Base-by-base conservation (phyloP, 2,329 filamentous ascomycete genomes). In the Penicillium griseofulvum region DNA sequence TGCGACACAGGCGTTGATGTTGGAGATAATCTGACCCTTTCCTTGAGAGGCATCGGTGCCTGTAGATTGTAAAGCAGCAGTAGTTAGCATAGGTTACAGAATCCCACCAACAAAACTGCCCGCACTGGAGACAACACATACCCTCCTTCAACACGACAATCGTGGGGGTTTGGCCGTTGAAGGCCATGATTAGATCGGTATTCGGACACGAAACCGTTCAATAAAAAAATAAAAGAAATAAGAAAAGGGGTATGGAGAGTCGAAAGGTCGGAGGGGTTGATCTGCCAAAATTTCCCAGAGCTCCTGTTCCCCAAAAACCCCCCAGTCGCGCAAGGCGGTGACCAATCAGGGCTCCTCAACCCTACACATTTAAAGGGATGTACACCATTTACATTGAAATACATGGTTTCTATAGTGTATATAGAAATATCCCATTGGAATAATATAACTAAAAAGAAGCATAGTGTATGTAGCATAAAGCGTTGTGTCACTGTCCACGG, bases 71-170 rank as follows among this genome's bases (percentile, higher is more conserved):
- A 53, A 60, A 51, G 54, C 50, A 59, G 52, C 50, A 63, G 58
- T 60, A 49, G 57, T 68, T 65, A 74, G 65, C 64, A 56, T 62
- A 45, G 42, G 38, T 55, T 29, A 46, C 48, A 49, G 33, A 58
- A 62, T 58, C 58, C 54, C 65, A 65, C 62, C 49, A 60, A 59
- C 51, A 59, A 50, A 55, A 56, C 43, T 51, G 55, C 53, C 51
- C 52, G 51, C 52, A 52, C 50, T 53, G 62, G 63, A 62, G 68
- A 50, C 48, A 62, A 61, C 56, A 82, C 87, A 74, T 74, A 95
- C 92, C 92, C 83, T 97, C 93, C 81, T 94, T 95, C 73, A 97
- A 86, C 81, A 97, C 92, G 78, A 97, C 91, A 76, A 97, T 97
- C 68, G 93, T 97, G 76, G 93, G 93, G 74, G 93, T 94, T 79